These are phyloP conservation scores for Kandelia obovata DNA, from an alignment of 345 rosid species.

Conservation along the genomic window DNA sequence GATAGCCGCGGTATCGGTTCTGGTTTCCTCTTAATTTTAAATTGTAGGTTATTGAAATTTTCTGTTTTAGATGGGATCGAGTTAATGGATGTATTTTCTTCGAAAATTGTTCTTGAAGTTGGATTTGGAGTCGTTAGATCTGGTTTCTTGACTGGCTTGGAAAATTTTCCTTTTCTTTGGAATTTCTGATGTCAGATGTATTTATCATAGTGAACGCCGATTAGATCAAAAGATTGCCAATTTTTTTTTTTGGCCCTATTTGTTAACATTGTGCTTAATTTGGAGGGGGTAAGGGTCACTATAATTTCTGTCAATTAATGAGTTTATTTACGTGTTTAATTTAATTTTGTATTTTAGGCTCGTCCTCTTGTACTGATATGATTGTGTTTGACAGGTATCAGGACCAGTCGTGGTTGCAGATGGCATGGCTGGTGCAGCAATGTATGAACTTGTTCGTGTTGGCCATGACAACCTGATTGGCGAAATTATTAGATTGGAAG, in stretches of 20 bases:
- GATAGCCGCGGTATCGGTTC: not conserved
- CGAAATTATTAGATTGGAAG: constrained; percentile 97
- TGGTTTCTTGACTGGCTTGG: not conserved
- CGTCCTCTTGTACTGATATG: not conserved
- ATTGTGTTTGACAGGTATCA: constrained; percentile 58
- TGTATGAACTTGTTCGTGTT: constrained; percentile 98
- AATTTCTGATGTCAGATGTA: too few species aligned
- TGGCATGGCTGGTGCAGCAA: constrained; percentile 99
- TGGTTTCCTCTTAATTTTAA: not conserved
- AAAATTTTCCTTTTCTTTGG: too few species aligned
- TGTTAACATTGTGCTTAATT: too few species aligned
- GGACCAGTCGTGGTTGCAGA: constrained; percentile 99
- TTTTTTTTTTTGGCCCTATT: too few species aligned
- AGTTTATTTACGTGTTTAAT: too few species aligned
- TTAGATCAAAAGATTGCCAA: too few species aligned
- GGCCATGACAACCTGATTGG: constrained; percentile 96
- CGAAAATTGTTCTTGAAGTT: too few species aligned
- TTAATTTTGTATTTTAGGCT: not conserved
- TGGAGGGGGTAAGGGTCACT: too few species aligned
- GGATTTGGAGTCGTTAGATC: not conserved
- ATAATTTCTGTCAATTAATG: too few species aligned
- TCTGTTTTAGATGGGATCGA: not conserved
- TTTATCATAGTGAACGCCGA: too few species aligned
- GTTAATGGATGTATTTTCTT: not conserved
- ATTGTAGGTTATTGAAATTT: not conserved